Base-by-base conservation (phyloP, 202 grass and related monocot species). In the Schoenoplectus tabernaemontani region DNA sequence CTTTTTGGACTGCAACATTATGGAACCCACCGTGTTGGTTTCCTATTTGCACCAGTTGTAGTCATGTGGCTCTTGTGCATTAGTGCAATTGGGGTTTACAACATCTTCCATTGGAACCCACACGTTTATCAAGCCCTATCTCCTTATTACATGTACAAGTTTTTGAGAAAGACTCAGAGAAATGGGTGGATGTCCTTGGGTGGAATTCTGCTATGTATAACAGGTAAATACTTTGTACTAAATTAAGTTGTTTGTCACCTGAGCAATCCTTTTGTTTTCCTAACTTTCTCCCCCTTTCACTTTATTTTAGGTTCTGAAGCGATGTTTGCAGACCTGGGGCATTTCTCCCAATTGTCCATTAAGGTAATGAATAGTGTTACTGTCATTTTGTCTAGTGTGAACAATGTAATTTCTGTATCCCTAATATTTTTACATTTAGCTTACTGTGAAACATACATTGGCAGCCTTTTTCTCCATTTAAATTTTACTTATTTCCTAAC, bases 121-220 rank as follows among this genome's bases (percentile, higher is more conserved):
- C 87, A 88, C 76, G 91, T 98, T 24, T 98, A 99, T 50, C 88
- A 85, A 88, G 96, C 96, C 1, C 71, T 95, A 70, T 99, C 96
- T 80, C 96, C 92, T 20, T 95, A 99, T 77, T 99, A 99, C 65
- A 99, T 99, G 96, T 99, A 95, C 82, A 89, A 95, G 57, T 99
- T 99, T 58, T 79, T 99, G 83, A 99, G 33, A 64, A 95, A 99
- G 79, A 99, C 96, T 9, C 96, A 93, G 65, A 86, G 90, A 85
- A 83, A 88, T 73, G 96, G 96, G 3, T 99, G 96, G 96, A 99
- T 99, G 96, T 99, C 96, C n/a, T 78, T 99, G 37, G 96, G 96
- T 33, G 92, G 96, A 83, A 95, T 99, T 78, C 72, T 99, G 7
- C 78, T 99, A 7, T 99, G 96, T 41, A 87, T 99, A 71, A 99